Percentiles rank a stretch among this genome's conserved stretches.
phyloP scores from a whole-genome alignment of 257 asterid genomes.

The Gentiana macrophylla region DNA sequence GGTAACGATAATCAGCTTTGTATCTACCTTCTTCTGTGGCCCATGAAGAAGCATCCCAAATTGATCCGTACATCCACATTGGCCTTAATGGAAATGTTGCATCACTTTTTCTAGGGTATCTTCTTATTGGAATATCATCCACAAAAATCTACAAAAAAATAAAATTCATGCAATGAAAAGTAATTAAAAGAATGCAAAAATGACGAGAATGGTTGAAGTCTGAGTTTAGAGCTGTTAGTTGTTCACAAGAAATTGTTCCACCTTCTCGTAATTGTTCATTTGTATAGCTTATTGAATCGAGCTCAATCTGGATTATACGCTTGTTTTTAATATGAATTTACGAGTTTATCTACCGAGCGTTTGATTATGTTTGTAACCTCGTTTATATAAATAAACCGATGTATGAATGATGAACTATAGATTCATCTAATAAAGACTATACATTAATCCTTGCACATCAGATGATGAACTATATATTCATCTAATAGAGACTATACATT shows the following conservation, averaged over 20 bases:
- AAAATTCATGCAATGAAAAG: slow-evolving; percentile 5
- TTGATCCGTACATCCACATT: slow-evolving; percentile 65
- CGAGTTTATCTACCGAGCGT: too few species aligned
- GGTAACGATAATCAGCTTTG: slow-evolving; percentile 58
- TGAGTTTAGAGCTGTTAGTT: too few species aligned
- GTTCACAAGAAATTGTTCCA: too few species aligned
- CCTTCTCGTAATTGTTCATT: too few species aligned
- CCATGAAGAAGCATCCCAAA: slow-evolving; percentile 96
- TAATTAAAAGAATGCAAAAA: neutral
- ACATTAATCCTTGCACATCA: too few species aligned
- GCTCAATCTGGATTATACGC: too few species aligned
- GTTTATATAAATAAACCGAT: neutral
- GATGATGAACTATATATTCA: too few species aligned
- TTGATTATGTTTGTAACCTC: too few species aligned
- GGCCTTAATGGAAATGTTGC: slow-evolving; percentile 71
- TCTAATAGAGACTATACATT: too few species aligned
- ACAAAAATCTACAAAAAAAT: slow-evolving; percentile 49
- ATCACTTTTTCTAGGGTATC: slow-evolving; percentile 56
- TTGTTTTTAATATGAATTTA: neutral
- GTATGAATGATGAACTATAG: neutral
- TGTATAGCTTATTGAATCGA: too few species aligned
- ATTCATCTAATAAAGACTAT: too few species aligned
- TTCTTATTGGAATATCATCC: slow-evolving; percentile 79
- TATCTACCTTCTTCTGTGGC: slow-evolving; percentile 80
- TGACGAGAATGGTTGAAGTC: neutral